These are phyloP conservation scores for Pseudogymnoascus verrucosus DNA, from an alignment of 2,329 filamentous ascomycete genomes.

Conservation along the genomic window DNA sequence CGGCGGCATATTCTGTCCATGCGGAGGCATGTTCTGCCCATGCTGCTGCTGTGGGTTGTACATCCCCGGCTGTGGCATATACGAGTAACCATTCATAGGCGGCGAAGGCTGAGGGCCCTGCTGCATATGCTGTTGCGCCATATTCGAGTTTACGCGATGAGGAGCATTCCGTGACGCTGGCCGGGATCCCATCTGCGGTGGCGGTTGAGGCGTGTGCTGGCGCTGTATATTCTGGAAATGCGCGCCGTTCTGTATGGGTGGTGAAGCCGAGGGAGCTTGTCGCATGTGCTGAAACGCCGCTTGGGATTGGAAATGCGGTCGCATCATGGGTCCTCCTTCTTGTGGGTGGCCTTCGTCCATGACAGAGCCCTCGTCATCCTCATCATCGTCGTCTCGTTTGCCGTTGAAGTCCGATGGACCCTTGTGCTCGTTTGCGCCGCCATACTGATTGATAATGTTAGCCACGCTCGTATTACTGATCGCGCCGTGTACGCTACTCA, in stretches of 20 bases:
- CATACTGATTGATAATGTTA: conserved; percentile 55
- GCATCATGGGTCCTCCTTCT: conserved; percentile 50
- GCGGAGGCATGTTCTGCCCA: conserved; percentile 19
- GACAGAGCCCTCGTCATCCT: conserved; percentile 63
- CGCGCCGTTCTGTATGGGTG: conserved; percentile 61
- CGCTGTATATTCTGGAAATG: conserved; percentile 42
- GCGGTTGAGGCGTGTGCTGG: conserved; percentile 66
- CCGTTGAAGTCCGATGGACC: conserved; percentile 87
- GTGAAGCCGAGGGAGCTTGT: conserved; percentile 76
- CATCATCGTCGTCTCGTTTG: conserved; percentile 66
- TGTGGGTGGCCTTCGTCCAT: conserved; percentile 67
- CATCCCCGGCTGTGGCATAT: conserved; percentile 77
- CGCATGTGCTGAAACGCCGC: conserved; percentile 71
- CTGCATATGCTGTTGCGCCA: conserved; percentile 54
- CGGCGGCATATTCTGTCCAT: conserved; percentile 27
- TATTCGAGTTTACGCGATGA: conserved; percentile 65
- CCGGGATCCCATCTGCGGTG: conserved; percentile 57
- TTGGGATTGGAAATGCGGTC: conserved; percentile 62
- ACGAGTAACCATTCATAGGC: conserved; percentile 66
- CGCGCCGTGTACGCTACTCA: conserved; percentile 41
- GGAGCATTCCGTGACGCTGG: conserved; percentile 75
- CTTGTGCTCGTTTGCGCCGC: conserved; percentile 90
- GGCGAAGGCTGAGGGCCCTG: conserved; percentile 56
- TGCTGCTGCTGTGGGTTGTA: conserved; percentile 57
- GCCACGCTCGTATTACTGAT: conserved; percentile 13